Conservation (phyloP, 192 early-diverging fungal genomes). For the Gigaspora rosea region DNA sequence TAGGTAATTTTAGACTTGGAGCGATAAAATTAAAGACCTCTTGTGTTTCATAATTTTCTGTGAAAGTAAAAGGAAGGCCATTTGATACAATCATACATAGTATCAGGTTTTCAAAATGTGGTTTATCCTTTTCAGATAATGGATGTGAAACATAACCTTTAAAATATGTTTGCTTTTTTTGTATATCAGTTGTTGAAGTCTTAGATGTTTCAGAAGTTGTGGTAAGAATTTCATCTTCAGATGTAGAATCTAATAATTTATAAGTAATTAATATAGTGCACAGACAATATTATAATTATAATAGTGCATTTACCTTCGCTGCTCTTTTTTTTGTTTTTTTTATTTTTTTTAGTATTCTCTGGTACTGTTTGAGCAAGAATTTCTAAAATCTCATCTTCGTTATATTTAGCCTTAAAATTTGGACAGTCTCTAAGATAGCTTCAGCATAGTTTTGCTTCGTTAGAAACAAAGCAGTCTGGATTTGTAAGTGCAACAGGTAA, state of each 20-base stretch:
- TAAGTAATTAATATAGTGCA: no score
- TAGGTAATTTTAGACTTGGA: slow-evolving; percentile 1
- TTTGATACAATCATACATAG: slow-evolving; percentile 21
- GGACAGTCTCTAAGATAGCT: background rate
- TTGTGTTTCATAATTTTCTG: slow-evolving; percentile 17
- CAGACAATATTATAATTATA: no score
- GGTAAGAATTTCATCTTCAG: background rate
- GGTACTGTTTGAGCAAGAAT: background rate
- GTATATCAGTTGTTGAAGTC: background rate
- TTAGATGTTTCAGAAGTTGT: no score
- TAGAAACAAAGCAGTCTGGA: slow-evolving; percentile 2
- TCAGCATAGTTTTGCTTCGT: background rate
- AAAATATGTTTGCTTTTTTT: background rate
- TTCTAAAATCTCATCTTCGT: background rate
- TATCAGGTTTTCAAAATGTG: slow-evolving; percentile 23
- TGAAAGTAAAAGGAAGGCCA: slow-evolving; percentile 8
- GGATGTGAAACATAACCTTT: background rate
- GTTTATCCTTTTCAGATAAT: slow-evolving; percentile 15
- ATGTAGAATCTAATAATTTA: no score
- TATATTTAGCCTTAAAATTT: slow-evolving; percentile 6
- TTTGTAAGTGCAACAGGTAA: background rate
- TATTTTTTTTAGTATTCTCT: no score
- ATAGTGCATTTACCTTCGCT: no score
- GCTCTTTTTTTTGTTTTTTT: no score
- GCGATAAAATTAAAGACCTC: slow-evolving; percentile 15